Conservation (phyloP, 2,329 filamentous ascomycete species). For the Sarocladium oryzae region DNA sequence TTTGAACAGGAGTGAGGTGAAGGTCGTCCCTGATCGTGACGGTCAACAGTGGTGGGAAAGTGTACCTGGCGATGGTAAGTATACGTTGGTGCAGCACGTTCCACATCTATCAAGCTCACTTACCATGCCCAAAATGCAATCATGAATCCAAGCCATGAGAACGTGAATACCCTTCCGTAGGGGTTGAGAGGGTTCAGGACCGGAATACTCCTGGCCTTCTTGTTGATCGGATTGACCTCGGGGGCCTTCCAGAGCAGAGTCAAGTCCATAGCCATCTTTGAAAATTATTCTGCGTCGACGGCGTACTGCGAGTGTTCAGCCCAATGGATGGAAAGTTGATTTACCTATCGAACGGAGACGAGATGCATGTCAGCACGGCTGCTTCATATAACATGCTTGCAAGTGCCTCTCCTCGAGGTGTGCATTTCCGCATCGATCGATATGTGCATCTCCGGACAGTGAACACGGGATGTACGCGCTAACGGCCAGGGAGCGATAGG, state of each 20-base stretch:
- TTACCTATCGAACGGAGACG: neutral
- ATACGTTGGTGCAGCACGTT: neutral
- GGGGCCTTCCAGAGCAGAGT: constrained; percentile 38
- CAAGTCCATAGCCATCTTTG: constrained; percentile 1
- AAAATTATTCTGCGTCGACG: neutral
- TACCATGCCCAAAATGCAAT: constrained; percentile 81
- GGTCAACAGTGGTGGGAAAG: constrained; percentile 75
- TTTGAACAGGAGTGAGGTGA: constrained; percentile 59
- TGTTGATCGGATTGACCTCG: constrained; percentile 75
- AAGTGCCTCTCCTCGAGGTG: neutral
- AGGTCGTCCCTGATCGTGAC: constrained; percentile 78
- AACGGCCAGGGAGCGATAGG: neutral
- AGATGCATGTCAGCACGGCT: neutral
- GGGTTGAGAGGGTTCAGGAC: constrained; percentile 69
- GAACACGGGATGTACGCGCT: neutral
- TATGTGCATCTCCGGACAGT: constrained; percentile 5
- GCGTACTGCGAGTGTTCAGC: neutral
- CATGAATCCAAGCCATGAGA: constrained; percentile 82
- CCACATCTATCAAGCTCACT: too few relatives aligned
- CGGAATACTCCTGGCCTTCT: constrained; percentile 75
- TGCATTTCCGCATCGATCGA: neutral
- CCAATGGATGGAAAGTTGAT: neutral
- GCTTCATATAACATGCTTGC: neutral
- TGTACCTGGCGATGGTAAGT: constrained; percentile 46
- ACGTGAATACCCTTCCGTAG: constrained; percentile 86